These are phyloP conservation scores for Pichia sp. DNA, from an alignment of 1,139 yeast species.

Conservation along the genomic window DNA sequence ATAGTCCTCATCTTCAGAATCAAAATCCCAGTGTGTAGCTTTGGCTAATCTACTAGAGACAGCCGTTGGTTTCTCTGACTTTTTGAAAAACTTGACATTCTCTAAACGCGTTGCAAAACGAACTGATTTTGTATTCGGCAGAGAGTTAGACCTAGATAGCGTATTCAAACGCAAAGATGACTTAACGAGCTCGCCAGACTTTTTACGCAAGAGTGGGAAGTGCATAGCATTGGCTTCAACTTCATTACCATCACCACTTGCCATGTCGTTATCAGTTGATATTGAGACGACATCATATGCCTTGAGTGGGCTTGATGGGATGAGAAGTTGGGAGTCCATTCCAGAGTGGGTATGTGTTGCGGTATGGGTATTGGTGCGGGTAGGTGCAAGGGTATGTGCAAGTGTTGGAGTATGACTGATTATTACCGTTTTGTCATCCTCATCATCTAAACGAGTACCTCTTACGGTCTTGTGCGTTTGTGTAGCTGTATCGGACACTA, in stretches of 20 bases:
- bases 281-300: conserved; percentile 4
- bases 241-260: not conserved
- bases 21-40: conserved; percentile 24
- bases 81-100: conserved; percentile 66
- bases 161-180: conserved; percentile 55
- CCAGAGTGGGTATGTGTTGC: not conserved
- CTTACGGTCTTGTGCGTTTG: conserved; percentile 5
- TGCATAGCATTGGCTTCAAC: not conserved
- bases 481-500: conserved; percentile 4
- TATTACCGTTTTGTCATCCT: conserved; percentile 15
- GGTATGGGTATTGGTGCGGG: not conserved
- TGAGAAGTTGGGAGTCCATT: conserved; percentile 2
- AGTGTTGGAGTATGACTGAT: not conserved
- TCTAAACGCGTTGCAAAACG: conserved; percentile 66
- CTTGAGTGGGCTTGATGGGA: conserved; percentile 7
- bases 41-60: conserved; percentile 41
- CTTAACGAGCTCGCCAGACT: conserved; percentile 76
- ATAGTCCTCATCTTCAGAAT: too few relatives aligned
- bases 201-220: conserved; percentile 46
- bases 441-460: conserved; percentile 10
- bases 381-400: not conserved
- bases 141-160: conserved; percentile 47
- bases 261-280: not conserved
- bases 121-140: conserved; percentile 70
- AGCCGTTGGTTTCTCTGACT: conserved; percentile 67